These are phyloP conservation scores for Candida endomychidarum DNA, from an alignment of 805 yeast species.

Conservation along the genomic window DNA sequence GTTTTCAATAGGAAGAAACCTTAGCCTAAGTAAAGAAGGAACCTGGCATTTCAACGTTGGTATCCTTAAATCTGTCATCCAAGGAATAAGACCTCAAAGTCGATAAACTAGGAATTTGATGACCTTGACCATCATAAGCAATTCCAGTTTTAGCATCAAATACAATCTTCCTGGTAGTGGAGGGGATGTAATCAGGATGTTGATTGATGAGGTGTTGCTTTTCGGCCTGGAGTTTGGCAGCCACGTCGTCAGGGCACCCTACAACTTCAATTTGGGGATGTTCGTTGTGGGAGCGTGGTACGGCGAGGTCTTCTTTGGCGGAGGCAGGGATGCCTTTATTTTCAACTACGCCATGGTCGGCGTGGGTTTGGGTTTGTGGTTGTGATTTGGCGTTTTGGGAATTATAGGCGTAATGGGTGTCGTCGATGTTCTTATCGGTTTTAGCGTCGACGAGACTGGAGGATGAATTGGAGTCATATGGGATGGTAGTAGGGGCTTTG, in stretches of 20 bases:
- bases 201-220: constrained; percentile 9
- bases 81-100: constrained; percentile 14
- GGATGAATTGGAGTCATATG: too few relatives aligned
- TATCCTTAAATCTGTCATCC: constrained; percentile 10
- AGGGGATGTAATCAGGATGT: constrained; percentile 16
- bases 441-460: constrained; percentile 9
- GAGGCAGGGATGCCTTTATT: background rate
- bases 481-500: too few relatives aligned
- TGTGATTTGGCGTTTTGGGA: constrained; percentile 6
- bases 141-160: constrained; percentile 20
- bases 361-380: background rate
- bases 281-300: constrained; percentile 13
- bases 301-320: constrained; percentile 2
- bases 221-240: constrained; percentile 10
- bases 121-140: constrained; percentile 18
- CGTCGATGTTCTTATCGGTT: constrained; percentile 4
- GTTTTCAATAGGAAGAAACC: too few relatives aligned
- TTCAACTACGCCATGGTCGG: constrained; percentile 2
- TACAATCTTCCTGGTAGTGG: constrained; percentile 14
- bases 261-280: constrained; percentile 14
- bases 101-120: constrained; percentile 16
- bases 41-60: constrained; percentile 17
- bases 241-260: constrained; percentile 16
- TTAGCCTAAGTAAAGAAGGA: constrained; percentile 15
- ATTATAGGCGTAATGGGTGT: constrained; percentile 10